Evolutionary conservation across 2,329 filamentous ascomycete genomes (phyloP).

Genomic region (Penicillium sp.): DNA sequence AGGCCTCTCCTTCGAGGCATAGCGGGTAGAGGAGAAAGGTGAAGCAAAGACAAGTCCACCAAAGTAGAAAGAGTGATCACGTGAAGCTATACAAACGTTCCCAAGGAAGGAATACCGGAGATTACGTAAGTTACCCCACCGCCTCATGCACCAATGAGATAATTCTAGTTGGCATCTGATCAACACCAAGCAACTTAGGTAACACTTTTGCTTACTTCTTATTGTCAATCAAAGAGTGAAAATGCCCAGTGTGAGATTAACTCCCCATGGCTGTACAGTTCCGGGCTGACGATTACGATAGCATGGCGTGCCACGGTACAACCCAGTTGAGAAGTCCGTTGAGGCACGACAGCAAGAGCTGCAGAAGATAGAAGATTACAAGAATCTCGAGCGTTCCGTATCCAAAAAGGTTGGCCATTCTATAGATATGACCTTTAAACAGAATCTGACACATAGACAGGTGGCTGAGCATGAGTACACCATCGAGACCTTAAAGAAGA

Average conservation of each 20-base stretch:
- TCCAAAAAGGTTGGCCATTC: slow-evolving; percentile 57
- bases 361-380: slow-evolving; percentile 74
- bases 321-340: slow-evolving; percentile 60
- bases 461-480: slow-evolving; percentile 42
- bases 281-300: slow-evolving; percentile 43
- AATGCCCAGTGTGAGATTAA: slow-evolving; percentile 6
- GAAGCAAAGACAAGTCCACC: not conserved
- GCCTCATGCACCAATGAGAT: not conserved
- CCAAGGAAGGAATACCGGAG: not conserved
- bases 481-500: slow-evolving; percentile 43
- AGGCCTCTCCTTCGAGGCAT: slow-evolving; percentile 1
- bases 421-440: not conserved
- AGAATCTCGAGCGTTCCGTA: slow-evolving; percentile 65
- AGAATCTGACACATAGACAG: slow-evolving; percentile 27
- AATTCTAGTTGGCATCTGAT: not conserved
- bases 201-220: not conserved
- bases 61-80: slow-evolving; percentile 14
- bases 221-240: not conserved
- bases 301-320: slow-evolving; percentile 79
- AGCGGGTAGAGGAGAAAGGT: not conserved
- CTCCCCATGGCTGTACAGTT: slow-evolving; percentile 4
- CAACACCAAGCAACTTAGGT: not conserved
- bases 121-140: not conserved
- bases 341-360: slow-evolving; percentile 69
- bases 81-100: slow-evolving; percentile 1